These are phyloP conservation scores for Daldinia grandis DNA, from an alignment of 495 filamentous ascomycete species.

Conservation along the genomic window DNA sequence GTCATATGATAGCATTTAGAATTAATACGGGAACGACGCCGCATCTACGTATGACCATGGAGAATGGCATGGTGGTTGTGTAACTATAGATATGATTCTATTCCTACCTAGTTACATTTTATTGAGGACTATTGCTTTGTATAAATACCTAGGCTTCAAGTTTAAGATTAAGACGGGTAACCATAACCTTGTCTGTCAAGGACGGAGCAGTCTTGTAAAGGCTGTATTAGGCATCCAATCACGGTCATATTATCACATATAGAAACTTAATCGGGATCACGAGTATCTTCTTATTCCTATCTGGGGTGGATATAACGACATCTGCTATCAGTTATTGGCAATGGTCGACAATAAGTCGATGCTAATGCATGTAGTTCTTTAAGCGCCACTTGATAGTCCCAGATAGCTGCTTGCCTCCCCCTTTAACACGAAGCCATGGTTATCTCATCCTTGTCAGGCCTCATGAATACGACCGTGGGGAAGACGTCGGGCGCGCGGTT, in stretches of 20 bases:
- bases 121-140: not conserved
- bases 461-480: slow-evolving; percentile 5
- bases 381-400: not conserved
- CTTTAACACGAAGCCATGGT: not conserved
- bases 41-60: not conserved
- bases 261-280: not conserved
- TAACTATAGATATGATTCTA: not conserved
- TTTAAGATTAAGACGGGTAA: not conserved
- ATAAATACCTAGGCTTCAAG: not conserved
- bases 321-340: not conserved
- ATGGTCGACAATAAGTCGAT: not conserved
- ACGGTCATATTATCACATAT: not conserved
- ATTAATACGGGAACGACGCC: not conserved
- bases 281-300: not conserved
- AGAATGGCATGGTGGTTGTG: not conserved
- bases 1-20: not conserved
- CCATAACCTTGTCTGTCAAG: not conserved
- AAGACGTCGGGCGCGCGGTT: not conserved
- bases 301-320: not conserved
- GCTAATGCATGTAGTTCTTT: not conserved
- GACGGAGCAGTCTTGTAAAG: not conserved
- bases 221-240: not conserved
- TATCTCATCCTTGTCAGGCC: not conserved
- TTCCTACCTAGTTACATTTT: not conserved
- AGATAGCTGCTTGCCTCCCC: not conserved